phyloP scores from a whole-genome alignment of 148 eudicot genomes.

The Amaranthus palmeri region DNA sequence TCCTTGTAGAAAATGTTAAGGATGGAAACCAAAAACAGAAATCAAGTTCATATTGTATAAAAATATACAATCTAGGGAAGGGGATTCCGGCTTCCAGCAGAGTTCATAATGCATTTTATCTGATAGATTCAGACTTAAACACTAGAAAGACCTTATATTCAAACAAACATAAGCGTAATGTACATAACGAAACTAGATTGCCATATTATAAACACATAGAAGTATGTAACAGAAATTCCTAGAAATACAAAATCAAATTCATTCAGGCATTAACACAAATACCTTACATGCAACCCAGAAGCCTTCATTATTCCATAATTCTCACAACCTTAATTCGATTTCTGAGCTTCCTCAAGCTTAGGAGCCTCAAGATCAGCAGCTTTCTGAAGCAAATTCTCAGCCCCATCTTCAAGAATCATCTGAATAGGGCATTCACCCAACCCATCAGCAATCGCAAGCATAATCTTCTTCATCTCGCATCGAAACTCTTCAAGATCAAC shows the following conservation, averaged over 20 bases:
- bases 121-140: no score
- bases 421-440: slow-evolving; percentile 37
- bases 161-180: no score
- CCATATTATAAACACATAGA: no score
- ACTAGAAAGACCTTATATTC: no score
- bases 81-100: no score
- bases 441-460: slow-evolving; percentile 47
- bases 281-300: slow-evolving; percentile 5
- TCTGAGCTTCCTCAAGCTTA: slow-evolving; percentile 15
- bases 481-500: slow-evolving; percentile 35
- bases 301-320: background rate
- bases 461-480: slow-evolving; percentile 37
- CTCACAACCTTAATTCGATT: background rate
- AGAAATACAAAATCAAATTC: background rate
- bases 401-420: slow-evolving; percentile 37
- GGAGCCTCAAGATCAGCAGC: slow-evolving; percentile 48
- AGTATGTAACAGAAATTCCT: no score
- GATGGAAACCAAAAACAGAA: no score
- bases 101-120: no score
- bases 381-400: slow-evolving; percentile 29
- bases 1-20: no score
- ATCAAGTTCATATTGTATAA: no score
- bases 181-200: no score
- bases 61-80: no score
- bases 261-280: slow-evolving; percentile 17